Evolutionary conservation across 108 stramenopile species (phyloP).

Genomic region (Nitzschia inconspicua): DNA sequence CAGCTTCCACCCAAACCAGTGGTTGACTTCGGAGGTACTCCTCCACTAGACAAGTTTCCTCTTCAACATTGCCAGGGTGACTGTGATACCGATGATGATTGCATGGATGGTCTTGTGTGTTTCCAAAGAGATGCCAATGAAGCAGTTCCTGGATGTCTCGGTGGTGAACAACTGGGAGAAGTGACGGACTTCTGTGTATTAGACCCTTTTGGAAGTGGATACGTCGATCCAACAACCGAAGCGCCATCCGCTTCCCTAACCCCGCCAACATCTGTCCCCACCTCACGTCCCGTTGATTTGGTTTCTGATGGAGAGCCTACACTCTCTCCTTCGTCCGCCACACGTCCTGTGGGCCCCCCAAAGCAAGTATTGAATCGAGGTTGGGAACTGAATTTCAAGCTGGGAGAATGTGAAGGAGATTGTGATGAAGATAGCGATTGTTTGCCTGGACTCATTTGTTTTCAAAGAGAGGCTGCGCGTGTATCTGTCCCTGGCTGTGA

Average conservation of each 20-base stretch:
- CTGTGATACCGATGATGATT: conserved; percentile 21
- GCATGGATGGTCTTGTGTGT: conserved; percentile 31
- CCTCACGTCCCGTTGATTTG: background rate
- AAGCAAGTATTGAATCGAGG: conserved; percentile 18
- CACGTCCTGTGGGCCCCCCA: conserved; percentile 5
- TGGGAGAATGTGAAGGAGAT: conserved; percentile 38
- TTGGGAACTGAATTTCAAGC: conserved; percentile 23
- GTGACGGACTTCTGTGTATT: conserved; percentile 34
- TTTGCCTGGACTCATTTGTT: conserved; percentile 26
- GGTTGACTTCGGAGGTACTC: conserved; percentile 22
- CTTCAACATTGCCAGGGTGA: conserved; percentile 25
- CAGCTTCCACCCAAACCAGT: conserved; percentile 9
- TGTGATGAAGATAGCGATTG: conserved; percentile 46
- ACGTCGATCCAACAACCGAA: conserved; percentile 3
- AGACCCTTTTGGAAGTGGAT: conserved; percentile 30
- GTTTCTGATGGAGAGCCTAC: conserved; percentile 7
- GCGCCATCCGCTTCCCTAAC: conserved; percentile 17
- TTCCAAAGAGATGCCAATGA: conserved; percentile 24
- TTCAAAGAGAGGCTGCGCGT: conserved; percentile 21
- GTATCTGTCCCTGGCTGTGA: conserved; percentile 34
- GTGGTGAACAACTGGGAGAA: conserved; percentile 14
- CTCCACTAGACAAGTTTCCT: conserved; percentile 16
- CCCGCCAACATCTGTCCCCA: conserved; percentile 5
- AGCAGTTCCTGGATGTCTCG: conserved; percentile 41
- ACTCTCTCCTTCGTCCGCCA: background rate